Conservation (phyloP, 208 protist species). For the Tritrichomonas foetus region DNA sequence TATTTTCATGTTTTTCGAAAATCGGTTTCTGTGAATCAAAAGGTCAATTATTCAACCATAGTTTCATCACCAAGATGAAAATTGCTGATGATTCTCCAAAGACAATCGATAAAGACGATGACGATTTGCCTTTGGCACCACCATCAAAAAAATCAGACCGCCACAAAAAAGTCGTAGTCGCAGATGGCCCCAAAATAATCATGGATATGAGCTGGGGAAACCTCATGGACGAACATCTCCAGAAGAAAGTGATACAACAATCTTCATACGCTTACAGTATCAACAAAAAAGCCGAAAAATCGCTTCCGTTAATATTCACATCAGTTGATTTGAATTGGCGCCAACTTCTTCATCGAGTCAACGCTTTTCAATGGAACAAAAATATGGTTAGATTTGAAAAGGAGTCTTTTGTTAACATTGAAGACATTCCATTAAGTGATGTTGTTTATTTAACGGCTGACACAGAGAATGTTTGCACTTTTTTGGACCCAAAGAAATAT, state of each 20-base stretch:
- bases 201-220: background rate
- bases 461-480: constrained; percentile 13
- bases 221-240: background rate
- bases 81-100: no score
- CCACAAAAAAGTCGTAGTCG: background rate
- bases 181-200: background rate
- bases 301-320: constrained; percentile 18
- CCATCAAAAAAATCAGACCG: no score
- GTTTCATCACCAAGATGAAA: no score
- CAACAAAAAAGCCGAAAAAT: background rate
- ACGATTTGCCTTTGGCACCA: no score
- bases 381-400: background rate
- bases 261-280: background rate
- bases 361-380: background rate
- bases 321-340: background rate
- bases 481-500: background rate
- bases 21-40: no score
- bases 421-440: background rate
- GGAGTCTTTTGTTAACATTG: background rate
- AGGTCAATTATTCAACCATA: no score
- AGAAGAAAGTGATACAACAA: background rate
- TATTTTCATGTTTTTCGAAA: no score
- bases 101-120: no score
- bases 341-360: background rate
- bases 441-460: constrained; percentile 17